Evolutionary conservation across 2,329 filamentous ascomycete genomes (phyloP), one percentile per base, ranked within the genome.

Genomic region (Knoxdaviesia proteae): DNA sequence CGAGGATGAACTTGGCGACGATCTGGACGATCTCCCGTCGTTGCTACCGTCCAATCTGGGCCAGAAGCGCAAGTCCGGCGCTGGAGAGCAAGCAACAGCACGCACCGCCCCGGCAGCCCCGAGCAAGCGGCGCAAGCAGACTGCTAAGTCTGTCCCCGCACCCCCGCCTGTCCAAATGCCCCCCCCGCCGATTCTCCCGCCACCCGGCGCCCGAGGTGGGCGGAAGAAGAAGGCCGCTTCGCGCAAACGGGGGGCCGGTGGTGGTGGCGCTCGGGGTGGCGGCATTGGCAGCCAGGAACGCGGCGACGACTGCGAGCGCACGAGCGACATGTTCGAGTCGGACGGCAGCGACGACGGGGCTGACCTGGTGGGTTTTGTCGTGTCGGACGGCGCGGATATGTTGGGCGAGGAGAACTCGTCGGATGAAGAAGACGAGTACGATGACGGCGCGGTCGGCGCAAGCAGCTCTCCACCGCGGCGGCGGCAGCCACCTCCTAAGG

Each of bases 301-400:
- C 20, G 20, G 20, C 20, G 44, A 46, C 31, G 42, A 46, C 9
- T 46, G 44, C 32, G 42, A 42, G 10, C 34, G 38, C 20, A 46
- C 38, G 31, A 45, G 45, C 37, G 47, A 48, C 38, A 40, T 44
- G 32, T 47, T 39, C 33, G 37, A 47, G 9, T 47, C 47, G 7
- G 47, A 46, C 5, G 31, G 38, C 35, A 40, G 41, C 20, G 47
- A 48, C 39, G 41, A 44, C 34, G 47, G 45, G 8, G 44, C 46
- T 4, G 47, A 48, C 40, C 34, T 48, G 7, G 41, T 33, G 7
- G 46, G 42, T 7, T 38, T 42, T 7, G 42, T 38, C 7, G 42
- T 42, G 6, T 42, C 45, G 1, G 44, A 49, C 6, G 35, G 34
- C 10, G 40, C 42, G 32, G 45, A 39, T 10, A n/a, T 36, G 6